These are phyloP conservation scores for Mortierella sp. DNA, from an alignment of 371 early-diverging fungal genomes.

Conservation along the genomic window DNA sequence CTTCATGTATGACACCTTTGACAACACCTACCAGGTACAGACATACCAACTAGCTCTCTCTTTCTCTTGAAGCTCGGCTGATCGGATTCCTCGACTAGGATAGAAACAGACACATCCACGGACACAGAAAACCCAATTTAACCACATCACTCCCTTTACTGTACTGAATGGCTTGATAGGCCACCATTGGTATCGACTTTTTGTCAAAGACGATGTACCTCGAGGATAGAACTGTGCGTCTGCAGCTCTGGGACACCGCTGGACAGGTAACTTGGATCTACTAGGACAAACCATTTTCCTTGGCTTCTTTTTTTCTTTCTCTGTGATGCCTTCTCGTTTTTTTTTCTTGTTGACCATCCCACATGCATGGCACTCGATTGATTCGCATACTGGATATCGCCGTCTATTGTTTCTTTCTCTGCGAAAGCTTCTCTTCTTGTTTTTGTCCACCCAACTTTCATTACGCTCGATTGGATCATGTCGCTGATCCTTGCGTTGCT, in stretches of 20 bases:
- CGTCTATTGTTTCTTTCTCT: neutral
- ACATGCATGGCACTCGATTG: no score
- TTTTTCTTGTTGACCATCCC: no score
- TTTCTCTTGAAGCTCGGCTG: neutral
- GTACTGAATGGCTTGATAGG: constrained; percentile 59
- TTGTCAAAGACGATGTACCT: constrained; percentile 99
- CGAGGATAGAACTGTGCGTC: constrained; percentile 95
- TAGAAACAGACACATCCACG: neutral
- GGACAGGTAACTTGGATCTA: constrained; percentile 85
- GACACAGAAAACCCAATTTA: neutral
- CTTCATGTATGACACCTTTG: constrained; percentile 99
- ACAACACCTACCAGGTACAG: constrained; percentile 93
- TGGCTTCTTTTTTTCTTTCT: neutral
- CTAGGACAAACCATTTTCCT: neutral
- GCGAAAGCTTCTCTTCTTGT: neutral
- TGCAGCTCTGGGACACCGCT: constrained; percentile 99
- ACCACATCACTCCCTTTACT: neutral
- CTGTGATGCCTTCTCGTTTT: neutral
- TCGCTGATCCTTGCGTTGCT: neutral
- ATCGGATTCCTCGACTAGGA: neutral
- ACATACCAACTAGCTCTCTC: neutral
- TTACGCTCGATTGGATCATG: no score
- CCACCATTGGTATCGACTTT: constrained; percentile 99
- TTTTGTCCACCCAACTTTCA: no score
- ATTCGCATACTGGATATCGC: no score